Percentiles rank a stretch among this genome's conserved stretches.
Conservation (phyloP, 495 filamentous ascomycete species). For the Aspergillus campestris region DNA sequence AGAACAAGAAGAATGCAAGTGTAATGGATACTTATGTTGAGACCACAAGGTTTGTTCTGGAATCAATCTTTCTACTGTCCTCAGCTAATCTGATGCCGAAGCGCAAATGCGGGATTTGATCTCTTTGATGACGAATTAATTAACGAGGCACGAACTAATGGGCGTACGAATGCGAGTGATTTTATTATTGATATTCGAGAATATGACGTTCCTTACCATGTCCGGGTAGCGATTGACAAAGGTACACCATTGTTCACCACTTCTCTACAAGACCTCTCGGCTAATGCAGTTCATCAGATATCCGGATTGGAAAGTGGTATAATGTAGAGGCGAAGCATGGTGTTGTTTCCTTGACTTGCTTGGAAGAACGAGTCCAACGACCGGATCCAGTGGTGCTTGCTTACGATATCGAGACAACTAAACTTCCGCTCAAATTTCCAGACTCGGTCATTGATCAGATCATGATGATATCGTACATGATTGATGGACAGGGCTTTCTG, state of each 20-base stretch:
- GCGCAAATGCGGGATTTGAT: constrained; percentile 82
- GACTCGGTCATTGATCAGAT: constrained; percentile 92
- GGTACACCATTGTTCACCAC: constrained; percentile 37
- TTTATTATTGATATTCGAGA: constrained; percentile 98
- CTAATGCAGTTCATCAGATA: constrained; percentile 47
- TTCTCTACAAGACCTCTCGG: not conserved
- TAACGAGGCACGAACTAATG: constrained; percentile 77
- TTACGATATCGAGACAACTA: constrained; percentile 97
- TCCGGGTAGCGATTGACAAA: constrained; percentile 95
- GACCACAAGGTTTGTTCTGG: constrained; percentile 64
- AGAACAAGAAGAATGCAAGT: constrained; percentile 89
- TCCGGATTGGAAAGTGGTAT: constrained; percentile 97
- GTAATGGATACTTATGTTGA: constrained; percentile 98
- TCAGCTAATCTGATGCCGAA: constrained; percentile 30
- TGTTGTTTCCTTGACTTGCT: constrained; percentile 64
- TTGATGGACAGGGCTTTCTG: constrained; percentile 94
- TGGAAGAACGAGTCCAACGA: constrained; percentile 80
- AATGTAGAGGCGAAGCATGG: constrained; percentile 92
- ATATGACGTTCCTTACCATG: constrained; percentile 98
- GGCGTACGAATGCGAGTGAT: constrained; percentile 84
- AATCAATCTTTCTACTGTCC: not conserved
- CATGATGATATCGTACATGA: constrained; percentile 99
- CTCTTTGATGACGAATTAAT: constrained; percentile 88
- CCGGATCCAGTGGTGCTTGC: constrained; percentile 95
- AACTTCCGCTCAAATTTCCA: constrained; percentile 95